A percentile compares a stretch with the other conserved stretches of the same genome.
These are phyloP conservation scores for Pseudomassariella vexata DNA, from an alignment of 2,329 filamentous ascomycete genomes.

Conservation along the genomic window DNA sequence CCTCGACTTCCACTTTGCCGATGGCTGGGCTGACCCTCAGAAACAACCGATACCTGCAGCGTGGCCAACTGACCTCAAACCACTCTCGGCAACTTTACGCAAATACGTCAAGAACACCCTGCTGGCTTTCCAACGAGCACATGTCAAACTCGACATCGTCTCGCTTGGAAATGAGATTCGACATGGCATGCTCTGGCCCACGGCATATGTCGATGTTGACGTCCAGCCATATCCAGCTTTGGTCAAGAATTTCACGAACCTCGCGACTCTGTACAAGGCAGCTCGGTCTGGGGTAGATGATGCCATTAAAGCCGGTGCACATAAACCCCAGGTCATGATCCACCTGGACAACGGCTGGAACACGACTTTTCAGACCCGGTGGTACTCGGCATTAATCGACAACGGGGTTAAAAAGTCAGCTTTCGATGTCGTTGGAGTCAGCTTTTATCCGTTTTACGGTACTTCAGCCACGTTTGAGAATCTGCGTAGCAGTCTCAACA, in stretches of 20 bases:
- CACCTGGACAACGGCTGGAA: conserved; percentile 5
- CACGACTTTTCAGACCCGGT: conserved; percentile 4
- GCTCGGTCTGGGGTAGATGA: conserved; percentile 13
- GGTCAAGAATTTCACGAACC: conserved; percentile 23
- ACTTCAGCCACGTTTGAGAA: conserved; percentile 4
- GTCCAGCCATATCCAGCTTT: conserved; percentile 22
- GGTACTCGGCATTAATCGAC: conserved; percentile 4
- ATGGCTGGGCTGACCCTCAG: conserved; percentile 28
- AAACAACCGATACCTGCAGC: conserved; percentile 25
- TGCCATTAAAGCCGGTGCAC: not conserved
- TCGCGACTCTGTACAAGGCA: conserved; percentile 20
- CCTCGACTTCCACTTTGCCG: conserved; percentile 27
- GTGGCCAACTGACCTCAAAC: conserved; percentile 25
- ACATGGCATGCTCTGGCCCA: conserved; percentile 26
- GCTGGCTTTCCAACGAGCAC: conserved; percentile 29
- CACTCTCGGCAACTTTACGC: conserved; percentile 23
- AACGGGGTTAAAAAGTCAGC: conserved; percentile 1
- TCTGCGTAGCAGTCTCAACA: conserved; percentile 1
- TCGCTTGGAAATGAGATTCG: conserved; percentile 30
- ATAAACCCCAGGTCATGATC: conserved; percentile 4
- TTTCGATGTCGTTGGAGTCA: conserved; percentile 3
- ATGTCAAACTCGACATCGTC: conserved; percentile 31
- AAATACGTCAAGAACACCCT: conserved; percentile 28
- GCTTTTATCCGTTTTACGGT: conserved; percentile 5
- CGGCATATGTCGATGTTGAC: conserved; percentile 25